Evolutionary conservation across 495 filamentous ascomycete genomes (phyloP).

Genomic region (Oleoguttula mirabilis): DNA sequence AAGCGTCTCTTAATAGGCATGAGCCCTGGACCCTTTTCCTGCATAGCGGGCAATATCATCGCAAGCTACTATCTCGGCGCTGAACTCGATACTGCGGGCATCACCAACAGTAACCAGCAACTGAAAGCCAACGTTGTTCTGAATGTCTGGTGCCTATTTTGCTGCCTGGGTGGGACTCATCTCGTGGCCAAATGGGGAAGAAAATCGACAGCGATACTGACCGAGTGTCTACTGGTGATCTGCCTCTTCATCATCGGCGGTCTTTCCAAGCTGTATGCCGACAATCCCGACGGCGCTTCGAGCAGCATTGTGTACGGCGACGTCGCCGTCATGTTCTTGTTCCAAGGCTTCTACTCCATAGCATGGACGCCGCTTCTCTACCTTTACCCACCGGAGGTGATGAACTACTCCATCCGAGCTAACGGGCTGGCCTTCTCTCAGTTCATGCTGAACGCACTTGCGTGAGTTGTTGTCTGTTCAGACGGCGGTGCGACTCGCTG

Average conservation of each 20-base stretch:
- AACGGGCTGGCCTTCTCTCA: constrained; percentile 23
- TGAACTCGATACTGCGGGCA: constrained; percentile 37
- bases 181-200: constrained; percentile 33
- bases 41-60: constrained; percentile 41
- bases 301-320: constrained; percentile 33
- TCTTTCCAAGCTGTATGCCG: constrained; percentile 37
- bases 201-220: constrained; percentile 34
- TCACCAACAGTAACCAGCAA: constrained; percentile 33
- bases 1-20: constrained; percentile 30
- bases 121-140: constrained; percentile 39
- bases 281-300: constrained; percentile 23
- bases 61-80: constrained; percentile 38
- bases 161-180: constrained; percentile 31
- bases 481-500: neutral
- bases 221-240: constrained; percentile 27
- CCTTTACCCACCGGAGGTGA: constrained; percentile 44
- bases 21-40: constrained; percentile 28
- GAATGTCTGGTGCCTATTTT: constrained; percentile 34
- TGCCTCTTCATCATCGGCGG: constrained; percentile 42
- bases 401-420: constrained; percentile 26
- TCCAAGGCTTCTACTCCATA: constrained; percentile 34
- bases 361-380: constrained; percentile 42
- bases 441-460: constrained; percentile 35
- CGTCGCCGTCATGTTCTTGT: constrained; percentile 32
- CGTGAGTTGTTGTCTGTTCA: constrained; percentile 22